phyloP scores from a whole-genome alignment of 768 basidiomycete species.

The Nidularia sp. region DNA sequence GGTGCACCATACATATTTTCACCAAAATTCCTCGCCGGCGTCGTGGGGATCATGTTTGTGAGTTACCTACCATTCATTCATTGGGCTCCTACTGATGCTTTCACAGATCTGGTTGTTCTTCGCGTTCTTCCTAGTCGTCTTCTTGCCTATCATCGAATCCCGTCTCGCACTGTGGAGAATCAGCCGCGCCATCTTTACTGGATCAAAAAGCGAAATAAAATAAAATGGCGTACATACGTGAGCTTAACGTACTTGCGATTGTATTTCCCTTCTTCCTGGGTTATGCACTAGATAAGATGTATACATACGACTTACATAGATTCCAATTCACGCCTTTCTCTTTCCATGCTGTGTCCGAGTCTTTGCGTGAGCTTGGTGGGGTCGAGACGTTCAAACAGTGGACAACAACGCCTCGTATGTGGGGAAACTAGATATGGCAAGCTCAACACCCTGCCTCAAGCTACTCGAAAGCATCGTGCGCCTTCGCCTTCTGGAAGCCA shows the following conservation, averaged over 20 bases:
- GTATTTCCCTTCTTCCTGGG: too few species aligned
- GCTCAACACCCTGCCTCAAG: background rate
- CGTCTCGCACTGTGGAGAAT: constrained; percentile 4
- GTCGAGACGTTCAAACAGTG: background rate
- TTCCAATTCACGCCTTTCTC: background rate
- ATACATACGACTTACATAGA: too few species aligned
- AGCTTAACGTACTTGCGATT: background rate
- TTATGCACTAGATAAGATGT: too few species aligned
- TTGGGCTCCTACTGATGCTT: background rate
- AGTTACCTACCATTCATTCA: background rate
- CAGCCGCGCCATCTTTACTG: constrained; percentile 1
- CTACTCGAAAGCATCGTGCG: too few species aligned
- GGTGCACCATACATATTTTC: constrained; percentile 10
- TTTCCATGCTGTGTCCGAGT: background rate
- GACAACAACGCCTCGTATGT: background rate
- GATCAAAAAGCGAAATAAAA: background rate
- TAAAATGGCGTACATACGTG: background rate
- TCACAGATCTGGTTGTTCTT: constrained; percentile 10
- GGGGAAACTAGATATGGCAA: background rate
- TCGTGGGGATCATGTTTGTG: constrained; percentile 10
- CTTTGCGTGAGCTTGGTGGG: background rate
- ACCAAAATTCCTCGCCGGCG: constrained; percentile 3
- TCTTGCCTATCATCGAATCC: constrained; percentile 8
- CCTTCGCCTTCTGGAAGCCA: too few species aligned
- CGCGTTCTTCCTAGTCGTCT: constrained; percentile 9